Conservation (phyloP, 108 stramenopile species). For the Skeletonema menzelii region DNA sequence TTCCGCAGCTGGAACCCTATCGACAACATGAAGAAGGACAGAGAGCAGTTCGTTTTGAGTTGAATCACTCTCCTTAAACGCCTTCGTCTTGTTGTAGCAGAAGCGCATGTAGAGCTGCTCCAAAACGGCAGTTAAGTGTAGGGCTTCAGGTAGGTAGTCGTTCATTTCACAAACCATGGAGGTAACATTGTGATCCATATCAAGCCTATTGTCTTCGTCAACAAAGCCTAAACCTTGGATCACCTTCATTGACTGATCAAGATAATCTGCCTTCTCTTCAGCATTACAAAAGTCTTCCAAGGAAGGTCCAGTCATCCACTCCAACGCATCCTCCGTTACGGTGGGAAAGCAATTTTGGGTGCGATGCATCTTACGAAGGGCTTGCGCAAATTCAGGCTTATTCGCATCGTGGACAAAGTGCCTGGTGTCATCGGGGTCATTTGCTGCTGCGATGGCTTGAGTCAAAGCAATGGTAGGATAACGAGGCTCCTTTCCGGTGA, state of each 20-base stretch:
- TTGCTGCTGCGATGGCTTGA: conserved; percentile 83
- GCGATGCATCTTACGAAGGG: conserved; percentile 73
- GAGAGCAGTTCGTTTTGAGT: conserved; percentile 89
- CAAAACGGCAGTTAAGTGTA: conserved; percentile 75
- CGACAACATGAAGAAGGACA: conserved; percentile 83
- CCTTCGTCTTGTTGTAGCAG: conserved; percentile 87
- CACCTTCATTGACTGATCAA: conserved; percentile 65
- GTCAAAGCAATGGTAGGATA: conserved; percentile 95
- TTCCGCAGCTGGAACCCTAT: conserved; percentile 76
- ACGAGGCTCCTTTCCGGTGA: conserved; percentile 94
- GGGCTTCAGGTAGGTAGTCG: conserved; percentile 76
- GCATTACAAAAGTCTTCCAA: conserved; percentile 85
- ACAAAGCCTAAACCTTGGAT: conserved; percentile 81
- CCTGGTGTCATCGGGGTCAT: conserved; percentile 76
- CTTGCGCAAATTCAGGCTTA: conserved; percentile 63
- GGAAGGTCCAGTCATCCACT: conserved; percentile 78
- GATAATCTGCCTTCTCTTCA: conserved; percentile 62
- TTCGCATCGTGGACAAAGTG: conserved; percentile 72
- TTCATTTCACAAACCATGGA: conserved; percentile 88
- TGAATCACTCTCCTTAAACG: conserved; percentile 79
- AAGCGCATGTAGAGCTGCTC: conserved; percentile 81
- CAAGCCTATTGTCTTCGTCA: conserved; percentile 66
- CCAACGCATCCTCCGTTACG: conserved; percentile 77
- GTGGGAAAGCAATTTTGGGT: conserved; percentile 80
- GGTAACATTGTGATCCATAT: conserved; percentile 88